Evolutionary conservation across 129 eudicot genomes (phyloP), one percentile per base, ranked within the genome.

Genomic region (Tagetes patula): DNA sequence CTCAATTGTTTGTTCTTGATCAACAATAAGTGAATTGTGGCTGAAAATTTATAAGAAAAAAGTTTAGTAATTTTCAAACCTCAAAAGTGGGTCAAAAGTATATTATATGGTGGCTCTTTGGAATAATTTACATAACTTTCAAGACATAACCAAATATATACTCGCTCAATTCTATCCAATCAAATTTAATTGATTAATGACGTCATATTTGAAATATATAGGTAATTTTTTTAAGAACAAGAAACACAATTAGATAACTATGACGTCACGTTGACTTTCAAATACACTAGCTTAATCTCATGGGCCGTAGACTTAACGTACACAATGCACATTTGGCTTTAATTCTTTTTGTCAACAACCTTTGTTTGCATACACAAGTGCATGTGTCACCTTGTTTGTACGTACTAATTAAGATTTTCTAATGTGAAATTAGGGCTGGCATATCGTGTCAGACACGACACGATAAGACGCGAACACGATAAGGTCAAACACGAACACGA

Each of bases 11-110:
- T 32, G 63, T 56, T 56, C 63, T 56, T 30, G 63, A 56, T 56
- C 63, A 13, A 14, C 8, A 14, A 52, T 54, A 43, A 3, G 38
- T 40, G 42, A 54, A 76, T 54, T 74, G 68, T 41, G 42, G 36
- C 37, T 3, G 67, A 50, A 33, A 65, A 72, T 52, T 52, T 66
- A 34, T 2, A 6, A 8, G 4, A 12, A 4, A 41, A 58, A 70
- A 40, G 67, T 50, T 49, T n/a, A 8, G 10, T 56, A 48, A 72
- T 79, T 76, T 82, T 72, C 81, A 79, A 71, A 77, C 77, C 77
- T 73, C 74, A 49, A 76, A 68, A 67, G 67, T 56, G 48, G 79
- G 87, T 74, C 88, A 73, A 77, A 84, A 77, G 55, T 58, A 41
- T 53, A 38, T 40, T 38, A 38, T 65, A 20, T 37, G 56, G 49